Evolutionary conservation across 441 rosid genomes (phyloP).

Genomic region (Raphanus hybrid): DNA sequence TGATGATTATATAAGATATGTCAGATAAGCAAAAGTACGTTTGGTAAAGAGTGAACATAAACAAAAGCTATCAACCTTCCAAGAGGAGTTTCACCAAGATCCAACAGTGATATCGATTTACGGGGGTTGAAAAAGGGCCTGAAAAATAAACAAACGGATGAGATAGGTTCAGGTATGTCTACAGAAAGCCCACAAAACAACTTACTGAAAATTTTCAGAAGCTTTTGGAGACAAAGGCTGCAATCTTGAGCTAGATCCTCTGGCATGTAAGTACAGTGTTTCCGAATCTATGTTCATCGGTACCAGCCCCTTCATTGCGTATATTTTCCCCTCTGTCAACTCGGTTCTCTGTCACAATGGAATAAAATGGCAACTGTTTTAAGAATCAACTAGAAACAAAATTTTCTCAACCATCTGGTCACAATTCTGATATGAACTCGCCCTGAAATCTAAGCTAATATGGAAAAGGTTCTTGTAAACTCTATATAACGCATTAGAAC

Average conservation of each 20-base stretch:
- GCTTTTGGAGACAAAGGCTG: slow-evolving; percentile 58
- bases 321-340: slow-evolving; percentile 91
- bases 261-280: slow-evolving; percentile 81
- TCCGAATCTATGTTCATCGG: slow-evolving; percentile 68
- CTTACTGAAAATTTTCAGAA: slow-evolving; percentile 64
- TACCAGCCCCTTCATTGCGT: slow-evolving; percentile 65
- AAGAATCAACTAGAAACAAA: neutral
- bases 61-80: slow-evolving; percentile 59
- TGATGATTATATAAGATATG: neutral
- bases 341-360: slow-evolving; percentile 60
- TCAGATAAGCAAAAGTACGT: slow-evolving; percentile 8
- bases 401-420: slow-evolving; percentile 13
- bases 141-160: slow-evolving; percentile 36
- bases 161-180: slow-evolving; percentile 34
- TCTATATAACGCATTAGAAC: neutral
- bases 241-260: slow-evolving; percentile 74
- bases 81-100: slow-evolving; percentile 80
- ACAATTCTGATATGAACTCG: neutral
- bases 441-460: slow-evolving; percentile 2
- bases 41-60: neutral
- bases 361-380: slow-evolving; percentile 15
- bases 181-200: slow-evolving; percentile 29
- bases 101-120: slow-evolving; percentile 56
- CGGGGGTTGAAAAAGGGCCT: slow-evolving; percentile 94
- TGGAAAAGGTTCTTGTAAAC: neutral